Conservation (phyloP, 345 rosid genomes). For the Populus tremula region DNA sequence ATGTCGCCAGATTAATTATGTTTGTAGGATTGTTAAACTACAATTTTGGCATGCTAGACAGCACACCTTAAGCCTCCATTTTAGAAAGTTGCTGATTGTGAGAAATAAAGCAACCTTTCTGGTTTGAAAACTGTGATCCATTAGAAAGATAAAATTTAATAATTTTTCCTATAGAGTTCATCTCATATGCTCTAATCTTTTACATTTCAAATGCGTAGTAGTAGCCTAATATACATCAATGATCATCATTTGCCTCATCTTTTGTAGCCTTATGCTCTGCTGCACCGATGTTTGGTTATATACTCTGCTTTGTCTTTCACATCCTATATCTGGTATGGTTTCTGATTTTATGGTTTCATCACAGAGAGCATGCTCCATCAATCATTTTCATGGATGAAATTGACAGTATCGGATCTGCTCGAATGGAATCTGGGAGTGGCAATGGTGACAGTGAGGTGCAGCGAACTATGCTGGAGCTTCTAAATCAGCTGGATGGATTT, state of each 20-base stretch:
- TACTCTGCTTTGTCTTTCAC: constrained; percentile 2
- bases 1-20: not conserved
- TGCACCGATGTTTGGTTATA: not conserved
- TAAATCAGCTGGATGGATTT: constrained; percentile 96
- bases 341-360: constrained; percentile 1
- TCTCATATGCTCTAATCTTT: not conserved
- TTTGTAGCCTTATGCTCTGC: not conserved
- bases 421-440: constrained; percentile 99
- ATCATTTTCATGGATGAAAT: constrained; percentile 98
- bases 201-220: not conserved
- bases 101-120: not conserved
- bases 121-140: not conserved
- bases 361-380: constrained; percentile 96
- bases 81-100: not conserved
- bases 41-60: not conserved
- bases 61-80: not conserved
- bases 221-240: not conserved
- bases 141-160: not conserved
- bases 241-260: not conserved
- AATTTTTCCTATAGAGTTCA: not conserved
- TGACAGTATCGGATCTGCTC: constrained; percentile 96
- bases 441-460: constrained; percentile 99
- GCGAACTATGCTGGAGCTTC: constrained; percentile 99
- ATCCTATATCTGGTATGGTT: constrained; percentile 1
- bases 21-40: not conserved